Evolutionary conservation across 2,329 filamentous ascomycete species (phyloP), one percentile per base, ranked within the genome.

Genomic region (Aspergillus amoenus): DNA sequence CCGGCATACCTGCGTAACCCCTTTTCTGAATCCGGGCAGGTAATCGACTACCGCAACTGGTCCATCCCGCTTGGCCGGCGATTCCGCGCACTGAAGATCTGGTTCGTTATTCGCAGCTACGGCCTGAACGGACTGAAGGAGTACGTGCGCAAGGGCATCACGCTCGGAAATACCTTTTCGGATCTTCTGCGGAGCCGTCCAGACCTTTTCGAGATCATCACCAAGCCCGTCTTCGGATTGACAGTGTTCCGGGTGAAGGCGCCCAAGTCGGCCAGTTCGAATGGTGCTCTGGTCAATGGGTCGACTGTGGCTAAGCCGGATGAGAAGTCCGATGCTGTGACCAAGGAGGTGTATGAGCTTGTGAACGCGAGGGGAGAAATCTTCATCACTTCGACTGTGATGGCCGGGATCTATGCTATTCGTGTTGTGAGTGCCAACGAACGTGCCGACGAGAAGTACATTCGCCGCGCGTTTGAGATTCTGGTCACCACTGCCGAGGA

Each of bases 41-140:
- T 97, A 1, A 96, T 91, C 22, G 93, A 97, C 75, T 97, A 96
- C 79, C 86, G 93, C 46, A 93, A 97, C 80, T 97, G 93, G 93
- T 92, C 96, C 77, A 95, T 97, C 67, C 92, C 93, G 0, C 86
- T 97, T 0, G 93, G 93, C 8, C 82, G 93, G 3, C 83, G 93
- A 15, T 97, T 97, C 82, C 84, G 93, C 59, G 86, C 88, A 3
- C 77, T 97, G 57, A 97, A 97, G 79, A 87, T 96, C 61, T 97
- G 93, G 93, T 97, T 97, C 71, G 92, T 97, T 7, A 79, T 97
- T 66, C 82, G 93, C 44, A 87, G 84, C 43, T 96, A 92, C 70
- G 93, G 93, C 0, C 78, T 95, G 51, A 80, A 81, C 30, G 93
- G 93, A 0, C 75, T 97, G 68, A 87, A 86, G 64, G 81, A 77